Evolutionary conservation across 179 eudicot species (phyloP), one percentile per base, ranked within the genome.

Genomic region (Vitellaria paradoxa): DNA sequence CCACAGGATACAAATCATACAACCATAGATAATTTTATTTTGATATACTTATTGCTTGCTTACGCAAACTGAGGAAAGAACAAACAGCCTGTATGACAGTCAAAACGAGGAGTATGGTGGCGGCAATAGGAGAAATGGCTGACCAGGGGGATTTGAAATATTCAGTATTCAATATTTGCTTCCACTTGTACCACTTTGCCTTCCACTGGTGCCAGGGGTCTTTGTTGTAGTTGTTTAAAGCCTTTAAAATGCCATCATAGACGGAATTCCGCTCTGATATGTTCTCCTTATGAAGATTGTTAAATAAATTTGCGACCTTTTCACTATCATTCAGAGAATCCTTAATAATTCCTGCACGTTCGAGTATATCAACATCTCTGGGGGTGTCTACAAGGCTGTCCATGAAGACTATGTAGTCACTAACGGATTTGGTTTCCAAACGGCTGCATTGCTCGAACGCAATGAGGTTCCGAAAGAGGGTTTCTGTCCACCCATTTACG

Each of bases 351-450:
- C 80, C 78, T 40, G 73, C 2, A 1, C n/a, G n/a, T 17, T 15
- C 14, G 6, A 75, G 77, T 18, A 87, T 83, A 17, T 85, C 88
- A 30, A 30, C 37, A 30, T 30, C 37, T 0, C 2, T 2, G 1
- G 37, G 2, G 37, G 37, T 30, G 37, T 30, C 72, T 56, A 78
- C 81, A 2, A 81, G 80, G 12, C 84, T 84, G 76, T 84, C 75
- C 72, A 88, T 81, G 56, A 88, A 18, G 18, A 55, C 13, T 5
- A 84, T 60, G 79, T 86, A 86, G n/a, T 86, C 79, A 49, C 81
- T 81, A 14, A 68, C 61, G 71, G 63, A 77, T 15, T 23, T 57
- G 3, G 65, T 23, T 9, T 18, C 7, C 2, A 20, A 0, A 11
- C 18, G 57, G 10, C 53, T 30, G 68, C 79, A 76, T 55, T 76